phyloP scores from a whole-genome alignment of 2,329 filamentous ascomycete genomes.

The Arthrobotrys entomopaga region DNA sequence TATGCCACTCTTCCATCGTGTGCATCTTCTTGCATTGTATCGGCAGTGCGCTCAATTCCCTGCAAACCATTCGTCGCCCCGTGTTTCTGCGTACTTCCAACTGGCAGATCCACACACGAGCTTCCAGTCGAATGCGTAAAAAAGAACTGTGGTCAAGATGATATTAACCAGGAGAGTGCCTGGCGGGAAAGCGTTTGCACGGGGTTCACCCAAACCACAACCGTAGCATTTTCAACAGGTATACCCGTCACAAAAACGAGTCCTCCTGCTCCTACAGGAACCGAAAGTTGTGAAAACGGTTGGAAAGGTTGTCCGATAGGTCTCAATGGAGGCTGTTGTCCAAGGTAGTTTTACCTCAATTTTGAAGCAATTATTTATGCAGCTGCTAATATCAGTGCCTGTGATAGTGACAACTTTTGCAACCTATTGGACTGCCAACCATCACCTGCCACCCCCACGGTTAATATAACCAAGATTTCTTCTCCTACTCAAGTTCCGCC shows the following conservation, averaged over 20 bases:
- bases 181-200: conserved; percentile 38
- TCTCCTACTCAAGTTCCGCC: conserved; percentile 36
- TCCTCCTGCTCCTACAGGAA: not conserved
- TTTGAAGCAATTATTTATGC: not conserved
- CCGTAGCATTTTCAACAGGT: conserved; percentile 16
- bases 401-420: conserved; percentile 24
- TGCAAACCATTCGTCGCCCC: conserved; percentile 41
- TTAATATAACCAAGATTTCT: conserved; percentile 27
- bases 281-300: conserved; percentile 35
- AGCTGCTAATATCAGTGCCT: not conserved
- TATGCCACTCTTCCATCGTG: conserved; percentile 48
- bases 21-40: conserved; percentile 34
- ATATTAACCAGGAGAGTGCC: conserved; percentile 36
- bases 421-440: conserved; percentile 44
- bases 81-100: conserved; percentile 44
- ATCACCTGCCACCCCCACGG: conserved; percentile 12
- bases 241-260: not conserved
- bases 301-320: conserved; percentile 39
- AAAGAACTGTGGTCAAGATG: conserved; percentile 27
- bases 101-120: conserved; percentile 28
- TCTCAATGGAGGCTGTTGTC: conserved; percentile 46
- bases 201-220: conserved; percentile 25
- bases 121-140: conserved; percentile 46
- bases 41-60: conserved; percentile 37
- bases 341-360: conserved; percentile 16